These are phyloP conservation scores for Tephrocybe sp. DNA, from an alignment of 768 basidiomycete genomes.

Conservation along the genomic window DNA sequence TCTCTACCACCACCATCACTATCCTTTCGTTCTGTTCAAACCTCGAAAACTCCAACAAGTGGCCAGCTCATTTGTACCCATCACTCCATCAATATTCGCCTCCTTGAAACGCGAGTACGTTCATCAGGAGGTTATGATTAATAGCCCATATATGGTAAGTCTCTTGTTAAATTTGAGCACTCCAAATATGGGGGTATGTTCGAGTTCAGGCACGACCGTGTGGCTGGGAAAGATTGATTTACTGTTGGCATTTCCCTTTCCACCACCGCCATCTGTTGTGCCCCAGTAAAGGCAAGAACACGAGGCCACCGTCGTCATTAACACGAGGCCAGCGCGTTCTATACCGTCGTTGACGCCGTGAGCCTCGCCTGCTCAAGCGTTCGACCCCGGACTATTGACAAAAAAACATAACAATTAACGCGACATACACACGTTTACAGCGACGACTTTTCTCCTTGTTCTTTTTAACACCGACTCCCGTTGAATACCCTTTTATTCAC, in stretches of 20 bases:
- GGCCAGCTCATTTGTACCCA: not conserved
- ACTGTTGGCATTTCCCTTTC: conserved; percentile 14
- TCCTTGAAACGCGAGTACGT: conserved; percentile 10
- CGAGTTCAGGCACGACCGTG: conserved; percentile 23
- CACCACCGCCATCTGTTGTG: conserved; percentile 21
- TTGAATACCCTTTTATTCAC: conserved; percentile 28
- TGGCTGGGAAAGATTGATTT: conserved; percentile 11
- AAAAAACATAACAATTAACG: conserved; percentile 25
- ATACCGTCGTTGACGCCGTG: conserved; percentile 15
- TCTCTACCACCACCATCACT: conserved; percentile 11
- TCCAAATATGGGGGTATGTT: conserved; percentile 22
- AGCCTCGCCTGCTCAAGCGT: conserved; percentile 16
- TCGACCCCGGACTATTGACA: conserved; percentile 19
- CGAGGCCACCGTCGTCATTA: conserved; percentile 41
- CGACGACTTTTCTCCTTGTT: conserved; percentile 5
- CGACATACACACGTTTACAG: conserved; percentile 27
- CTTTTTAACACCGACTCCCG: conserved; percentile 7
- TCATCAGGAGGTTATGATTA: conserved; percentile 10
- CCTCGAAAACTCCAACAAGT: too few species aligned
- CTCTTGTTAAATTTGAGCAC: conserved; percentile 2
- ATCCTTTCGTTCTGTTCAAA: too few species aligned
- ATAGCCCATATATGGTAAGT: conserved; percentile 16
- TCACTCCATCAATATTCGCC: not conserved
- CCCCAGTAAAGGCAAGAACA: conserved; percentile 43
- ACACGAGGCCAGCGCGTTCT: conserved; percentile 47